Evolutionary conservation across 306 rosid species (phyloP).

Genomic region (Lablab purpureus): DNA sequence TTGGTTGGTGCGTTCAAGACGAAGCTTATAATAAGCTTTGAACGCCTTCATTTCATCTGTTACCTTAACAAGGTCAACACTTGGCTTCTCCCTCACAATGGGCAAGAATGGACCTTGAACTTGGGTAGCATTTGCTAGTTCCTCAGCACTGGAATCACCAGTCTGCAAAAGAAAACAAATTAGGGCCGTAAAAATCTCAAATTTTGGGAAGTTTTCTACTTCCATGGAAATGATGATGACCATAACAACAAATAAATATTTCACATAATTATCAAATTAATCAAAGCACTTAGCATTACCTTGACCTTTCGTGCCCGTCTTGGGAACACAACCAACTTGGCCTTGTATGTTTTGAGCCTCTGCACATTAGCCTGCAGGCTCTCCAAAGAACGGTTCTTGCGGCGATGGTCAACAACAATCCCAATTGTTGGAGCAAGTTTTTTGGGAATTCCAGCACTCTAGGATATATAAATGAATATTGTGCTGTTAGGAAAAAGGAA

Average conservation of each 20-base stretch:
- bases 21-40: constrained; percentile 73
- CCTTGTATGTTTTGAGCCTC: constrained; percentile 75
- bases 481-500: not conserved
- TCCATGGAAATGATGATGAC: not conserved
- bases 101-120: constrained; percentile 67
- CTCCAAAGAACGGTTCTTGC: constrained; percentile 65
- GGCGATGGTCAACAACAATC: constrained; percentile 71
- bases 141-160: constrained; percentile 72
- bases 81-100: constrained; percentile 59
- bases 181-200: not conserved
- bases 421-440: constrained; percentile 76
- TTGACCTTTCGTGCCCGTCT: constrained; percentile 65
- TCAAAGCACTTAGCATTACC: constrained; percentile 38
- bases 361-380: constrained; percentile 65
- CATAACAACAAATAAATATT: not conserved
- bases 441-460: constrained; percentile 76
- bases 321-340: constrained; percentile 77
- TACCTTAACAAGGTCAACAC: constrained; percentile 68
- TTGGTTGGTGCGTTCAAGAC: constrained; percentile 60
- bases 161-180: constrained; percentile 42
- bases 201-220: not conserved
- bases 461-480: not conserved
- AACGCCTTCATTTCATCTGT: constrained; percentile 68
- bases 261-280: no score
- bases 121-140: constrained; percentile 73